Percentiles rank a stretch among this genome's conserved stretches.
phyloP scores from a whole-genome alignment of 768 basidiomycete genomes.

The Pisolithus tinctorius region DNA sequence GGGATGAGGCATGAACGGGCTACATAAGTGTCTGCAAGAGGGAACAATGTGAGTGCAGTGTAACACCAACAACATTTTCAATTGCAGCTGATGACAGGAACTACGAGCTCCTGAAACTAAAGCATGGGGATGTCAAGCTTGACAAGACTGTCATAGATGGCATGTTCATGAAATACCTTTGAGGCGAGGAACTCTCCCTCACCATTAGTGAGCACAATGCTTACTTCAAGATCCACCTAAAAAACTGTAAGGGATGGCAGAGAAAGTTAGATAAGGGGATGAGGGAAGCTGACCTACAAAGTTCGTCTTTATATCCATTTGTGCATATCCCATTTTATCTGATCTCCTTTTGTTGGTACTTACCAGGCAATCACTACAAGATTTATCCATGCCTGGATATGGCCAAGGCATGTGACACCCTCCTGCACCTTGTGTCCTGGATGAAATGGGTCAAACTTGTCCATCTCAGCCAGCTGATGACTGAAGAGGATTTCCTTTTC shows the following conservation, averaged over 20 bases:
- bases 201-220: constrained; percentile 6
- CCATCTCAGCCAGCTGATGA: constrained; percentile 4
- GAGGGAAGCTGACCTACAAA: constrained; percentile 14
- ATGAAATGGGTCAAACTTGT: neutral
- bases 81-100: constrained; percentile 15
- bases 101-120: constrained; percentile 25
- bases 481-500: constrained; percentile 14
- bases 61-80: too few relatives aligned
- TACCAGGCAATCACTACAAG: constrained; percentile 3
- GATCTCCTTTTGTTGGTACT: neutral
- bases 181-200: neutral
- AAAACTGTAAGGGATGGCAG: constrained; percentile 21
- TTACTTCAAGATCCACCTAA: constrained; percentile 16
- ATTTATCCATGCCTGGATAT: neutral
- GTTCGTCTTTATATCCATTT: too few relatives aligned
- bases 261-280: constrained; percentile 17
- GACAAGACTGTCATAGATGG: neutral
- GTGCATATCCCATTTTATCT: too few relatives aligned
- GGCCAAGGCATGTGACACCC: neutral
- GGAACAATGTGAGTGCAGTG: too few relatives aligned
- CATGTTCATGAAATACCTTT: constrained; percentile 2
- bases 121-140: constrained; percentile 15
- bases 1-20: too few relatives aligned
- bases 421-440: neutral
- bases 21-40: too few relatives aligned